These are phyloP conservation scores for Castanea crenata DNA, from an alignment of 306 rosid species.

Conservation along the genomic window DNA sequence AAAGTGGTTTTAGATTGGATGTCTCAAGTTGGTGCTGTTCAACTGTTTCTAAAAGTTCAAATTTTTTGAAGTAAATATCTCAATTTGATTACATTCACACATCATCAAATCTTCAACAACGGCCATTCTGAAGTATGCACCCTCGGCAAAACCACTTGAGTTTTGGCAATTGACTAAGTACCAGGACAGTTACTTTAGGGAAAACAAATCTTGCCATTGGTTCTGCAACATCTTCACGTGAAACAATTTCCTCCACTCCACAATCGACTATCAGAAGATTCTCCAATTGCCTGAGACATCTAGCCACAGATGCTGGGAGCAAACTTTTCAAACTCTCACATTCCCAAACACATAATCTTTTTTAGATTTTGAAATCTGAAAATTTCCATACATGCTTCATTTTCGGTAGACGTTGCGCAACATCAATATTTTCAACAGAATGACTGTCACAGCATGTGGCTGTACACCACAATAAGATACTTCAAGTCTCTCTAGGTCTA, in stretches of 20 bases:
- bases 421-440: too few relatives aligned
- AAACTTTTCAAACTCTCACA: slow-evolving; percentile 10
- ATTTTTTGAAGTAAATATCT: neutral
- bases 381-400: too few relatives aligned
- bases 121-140: neutral
- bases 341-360: neutral
- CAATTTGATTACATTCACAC: too few relatives aligned
- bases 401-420: too few relatives aligned
- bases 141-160: neutral
- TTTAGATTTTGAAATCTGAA: too few relatives aligned
- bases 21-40: neutral
- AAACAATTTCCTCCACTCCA: slow-evolving; percentile 14
- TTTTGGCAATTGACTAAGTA: neutral
- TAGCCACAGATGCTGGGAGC: neutral
- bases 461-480: too few relatives aligned
- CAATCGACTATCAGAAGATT: neutral
- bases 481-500: too few relatives aligned
- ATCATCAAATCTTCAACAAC: neutral
- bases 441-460: too few relatives aligned
- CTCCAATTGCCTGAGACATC: neutral
- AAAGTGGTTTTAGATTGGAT: neutral
- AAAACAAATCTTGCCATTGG: neutral
- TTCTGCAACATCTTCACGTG: neutral
- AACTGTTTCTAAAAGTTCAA: neutral
- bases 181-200: neutral